phyloP scores from a whole-genome alignment of 306 rosid species.

The Crataegus laevigata region DNA sequence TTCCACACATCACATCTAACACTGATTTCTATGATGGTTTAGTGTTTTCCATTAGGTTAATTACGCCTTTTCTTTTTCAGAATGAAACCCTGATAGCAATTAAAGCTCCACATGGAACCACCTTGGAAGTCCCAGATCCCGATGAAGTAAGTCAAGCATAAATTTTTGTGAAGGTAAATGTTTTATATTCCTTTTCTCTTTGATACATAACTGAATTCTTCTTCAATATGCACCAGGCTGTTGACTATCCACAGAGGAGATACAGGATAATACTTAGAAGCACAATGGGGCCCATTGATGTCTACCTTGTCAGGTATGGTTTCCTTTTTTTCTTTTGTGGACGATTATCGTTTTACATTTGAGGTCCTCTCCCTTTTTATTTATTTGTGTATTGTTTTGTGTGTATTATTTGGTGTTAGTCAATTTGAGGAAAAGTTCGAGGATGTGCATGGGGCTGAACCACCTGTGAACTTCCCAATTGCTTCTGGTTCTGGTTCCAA shows the following conservation, averaged over 20 bases:
- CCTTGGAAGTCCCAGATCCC: conserved; percentile 97
- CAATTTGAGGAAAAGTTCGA: conserved; percentile 97
- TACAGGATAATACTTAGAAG: conserved; percentile 93
- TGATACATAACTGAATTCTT: conserved; percentile 26
- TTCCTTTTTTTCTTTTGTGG: conserved; percentile 19
- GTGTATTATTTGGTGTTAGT: conserved; percentile 34
- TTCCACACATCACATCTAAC: conserved; percentile 15
- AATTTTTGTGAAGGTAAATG: conserved; percentile 19
- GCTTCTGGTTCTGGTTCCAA: conserved; percentile 80
- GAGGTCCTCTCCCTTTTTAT: background rate
- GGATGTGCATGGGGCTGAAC: conserved; percentile 59
- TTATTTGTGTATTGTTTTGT: background rate
- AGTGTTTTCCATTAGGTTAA: conserved; percentile 15
- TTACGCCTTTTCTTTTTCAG: conserved; percentile 37
- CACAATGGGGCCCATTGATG: conserved; percentile 99
- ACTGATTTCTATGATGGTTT: conserved; percentile 8
- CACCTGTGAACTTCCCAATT: conserved; percentile 54
- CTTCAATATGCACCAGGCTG: conserved; percentile 59
- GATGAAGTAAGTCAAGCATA: conserved; percentile 70
- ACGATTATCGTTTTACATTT: background rate
- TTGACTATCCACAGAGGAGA: conserved; percentile 84
- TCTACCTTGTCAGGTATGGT: conserved; percentile 87
- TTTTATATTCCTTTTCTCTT: conserved; percentile 14
- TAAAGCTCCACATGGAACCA: conserved; percentile 98
- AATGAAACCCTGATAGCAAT: conserved; percentile 96